Evolutionary conservation across 2,329 filamentous ascomycete species (phyloP), one percentile per base, ranked within the genome.

Genomic region (Clonostachys byssicola): DNA sequence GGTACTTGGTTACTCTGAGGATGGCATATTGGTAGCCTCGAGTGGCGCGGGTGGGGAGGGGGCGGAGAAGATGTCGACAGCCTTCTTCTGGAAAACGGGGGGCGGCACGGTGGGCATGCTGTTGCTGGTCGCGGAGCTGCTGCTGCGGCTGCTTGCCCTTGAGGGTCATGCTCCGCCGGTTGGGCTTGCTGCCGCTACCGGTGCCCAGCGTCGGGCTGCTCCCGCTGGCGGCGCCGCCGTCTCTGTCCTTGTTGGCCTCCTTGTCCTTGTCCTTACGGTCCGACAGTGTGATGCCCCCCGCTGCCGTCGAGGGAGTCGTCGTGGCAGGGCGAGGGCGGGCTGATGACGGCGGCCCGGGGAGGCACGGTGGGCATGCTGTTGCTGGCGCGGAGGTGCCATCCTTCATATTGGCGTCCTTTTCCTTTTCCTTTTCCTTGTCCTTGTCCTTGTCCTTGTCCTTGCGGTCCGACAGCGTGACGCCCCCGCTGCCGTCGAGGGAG

Each of bases 391-490:
- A n/a, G 36, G 7, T 18, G 36, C 14, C 46, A 56, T 57, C 49
- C 60, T 58, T 48, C 59, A 59, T 44, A 43, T n/a, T n/a, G n/a
- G 57, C 36, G 47, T 30, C 42, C n/a, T n/a, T n/a, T n/a, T n/a
- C n/a, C n/a, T n/a, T n/a, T n/a, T n/a, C n/a, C n/a, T n/a, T n/a
- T n/a, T 47, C 44, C 45, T 50, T 36, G 53, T 45, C 40, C 43
- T 38, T 60, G n/a, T n/a, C 62, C 40, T 54, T 58, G 9, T 61
- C 59, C 43, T 62, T 61, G 17, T 60, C 56, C 46, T 56, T 59
- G 34, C 35, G 13, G 18, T 20, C 18, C 18, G 18, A 20, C 18
- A 20, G 18, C 18, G 18, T 20, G 18, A 20, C 18, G 18, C 18
- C 18, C 18, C 13, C 42, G 47, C 46, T 47, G 43, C 41, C 50